These are phyloP conservation scores for Withania somnifera DNA, from an alignment of 305 asterid genomes.

Conservation along the genomic window DNA sequence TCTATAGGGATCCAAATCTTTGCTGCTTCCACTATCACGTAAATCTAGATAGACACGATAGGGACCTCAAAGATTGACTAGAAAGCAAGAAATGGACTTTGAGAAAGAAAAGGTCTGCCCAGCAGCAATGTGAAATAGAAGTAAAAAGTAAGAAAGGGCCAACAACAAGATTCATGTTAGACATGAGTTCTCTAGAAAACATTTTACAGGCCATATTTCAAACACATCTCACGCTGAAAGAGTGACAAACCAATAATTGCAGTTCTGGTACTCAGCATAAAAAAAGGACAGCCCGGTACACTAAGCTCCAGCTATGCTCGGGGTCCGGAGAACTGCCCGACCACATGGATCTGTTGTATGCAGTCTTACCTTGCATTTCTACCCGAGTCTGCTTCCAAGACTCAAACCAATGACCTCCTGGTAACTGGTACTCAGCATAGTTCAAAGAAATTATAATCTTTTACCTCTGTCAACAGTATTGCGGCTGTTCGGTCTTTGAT, in stretches of 20 bases:
- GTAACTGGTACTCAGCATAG: neutral
- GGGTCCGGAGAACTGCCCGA: no score
- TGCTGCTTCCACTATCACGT: neutral
- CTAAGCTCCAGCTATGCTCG: no score
- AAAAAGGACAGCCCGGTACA: no score
- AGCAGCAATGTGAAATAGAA: neutral
- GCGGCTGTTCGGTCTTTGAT: conserved; percentile 86
- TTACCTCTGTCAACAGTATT: conserved; percentile 76
- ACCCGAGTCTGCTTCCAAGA: no score
- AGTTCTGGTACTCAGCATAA: neutral
- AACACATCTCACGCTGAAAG: neutral
- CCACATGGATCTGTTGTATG: no score
- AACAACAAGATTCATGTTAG: neutral
- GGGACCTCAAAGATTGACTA: neutral
- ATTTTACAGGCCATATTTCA: neutral
- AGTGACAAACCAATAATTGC: conserved; percentile 4
- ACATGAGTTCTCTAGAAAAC: neutral
- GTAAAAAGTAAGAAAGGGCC: neutral
- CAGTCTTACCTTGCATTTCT: no score
- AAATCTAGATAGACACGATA: neutral
- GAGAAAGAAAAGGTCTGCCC: neutral
- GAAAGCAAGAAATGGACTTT: neutral
- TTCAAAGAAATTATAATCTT: conserved; percentile 1
- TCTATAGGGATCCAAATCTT: neutral
- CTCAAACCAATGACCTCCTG: no score